Conservation (phyloP, 1,284 basidiomycete species). For the Rhodotorula sp. region DNA sequence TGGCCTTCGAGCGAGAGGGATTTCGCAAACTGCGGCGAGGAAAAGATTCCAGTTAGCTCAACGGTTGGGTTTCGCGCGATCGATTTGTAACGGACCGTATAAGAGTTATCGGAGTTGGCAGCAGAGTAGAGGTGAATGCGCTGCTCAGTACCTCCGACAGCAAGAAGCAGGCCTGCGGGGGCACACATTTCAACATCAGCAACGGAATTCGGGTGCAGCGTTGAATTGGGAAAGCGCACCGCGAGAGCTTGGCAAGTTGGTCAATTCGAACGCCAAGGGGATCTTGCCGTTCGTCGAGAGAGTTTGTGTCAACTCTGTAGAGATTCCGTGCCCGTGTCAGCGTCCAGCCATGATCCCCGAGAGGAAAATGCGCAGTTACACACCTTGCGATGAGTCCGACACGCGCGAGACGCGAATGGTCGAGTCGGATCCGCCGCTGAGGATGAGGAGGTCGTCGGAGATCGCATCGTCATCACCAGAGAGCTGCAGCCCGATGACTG, state of each 20-base stretch:
- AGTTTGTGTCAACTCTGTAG: constrained; percentile 56
- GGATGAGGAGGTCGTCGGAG: constrained; percentile 51
- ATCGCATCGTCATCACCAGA: background rate
- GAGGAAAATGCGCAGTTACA: background rate
- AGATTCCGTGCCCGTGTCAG: background rate
- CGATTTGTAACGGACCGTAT: constrained; percentile 2
- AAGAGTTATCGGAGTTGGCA: background rate
- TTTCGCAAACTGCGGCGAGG: constrained; percentile 44
- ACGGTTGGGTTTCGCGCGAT: background rate
- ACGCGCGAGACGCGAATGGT: constrained; percentile 68
- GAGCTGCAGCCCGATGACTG: constrained; percentile 24
- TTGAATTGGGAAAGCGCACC: constrained; percentile 53
- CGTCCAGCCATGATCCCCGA: background rate
- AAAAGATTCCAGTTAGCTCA: background rate
- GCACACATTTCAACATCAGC: background rate
- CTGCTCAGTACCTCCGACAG: constrained; percentile 71
- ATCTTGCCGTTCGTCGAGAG: constrained; percentile 68
- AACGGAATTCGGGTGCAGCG: background rate
- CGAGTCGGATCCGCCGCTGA: constrained; percentile 78
- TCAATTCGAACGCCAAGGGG: constrained; percentile 67
- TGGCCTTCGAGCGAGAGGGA: constrained; percentile 70
- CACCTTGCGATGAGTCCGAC: constrained; percentile 22
- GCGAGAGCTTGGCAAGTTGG: constrained; percentile 63
- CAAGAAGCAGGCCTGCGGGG: constrained; percentile 64
- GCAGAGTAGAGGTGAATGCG: constrained; percentile 68